Percentiles rank a stretch among this genome's conserved stretches.
Conservation (phyloP, 805 yeast species). For the Naumovozyma baii region DNA sequence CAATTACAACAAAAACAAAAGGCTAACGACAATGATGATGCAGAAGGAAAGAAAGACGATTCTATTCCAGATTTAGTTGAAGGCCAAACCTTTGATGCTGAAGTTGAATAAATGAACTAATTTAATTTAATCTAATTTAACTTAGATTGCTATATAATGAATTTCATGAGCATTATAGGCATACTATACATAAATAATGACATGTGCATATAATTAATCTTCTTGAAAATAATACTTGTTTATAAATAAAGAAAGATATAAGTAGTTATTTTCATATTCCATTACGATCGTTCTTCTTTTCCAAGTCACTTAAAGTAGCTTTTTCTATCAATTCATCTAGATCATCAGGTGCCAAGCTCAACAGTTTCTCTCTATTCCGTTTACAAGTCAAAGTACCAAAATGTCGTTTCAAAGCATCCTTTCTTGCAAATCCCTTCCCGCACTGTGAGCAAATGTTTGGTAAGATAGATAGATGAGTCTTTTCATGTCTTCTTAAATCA, state of each 20-base stretch:
- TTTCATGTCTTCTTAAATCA: slow-evolving; percentile 64
- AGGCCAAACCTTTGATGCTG: slow-evolving; percentile 30
- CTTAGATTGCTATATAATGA: neutral
- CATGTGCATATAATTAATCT: neutral
- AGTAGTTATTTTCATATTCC: too few relatives aligned
- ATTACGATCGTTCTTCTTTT: neutral
- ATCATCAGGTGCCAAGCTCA: slow-evolving; percentile 24
- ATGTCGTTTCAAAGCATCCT: slow-evolving; percentile 72
- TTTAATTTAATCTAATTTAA: neutral
- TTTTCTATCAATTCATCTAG: slow-evolving; percentile 19
- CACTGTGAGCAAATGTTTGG: slow-evolving; percentile 68
- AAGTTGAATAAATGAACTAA: slow-evolving; percentile 26
- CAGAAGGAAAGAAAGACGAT: slow-evolving; percentile 45
- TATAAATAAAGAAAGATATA: too few relatives aligned
- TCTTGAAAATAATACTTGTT: too few relatives aligned
- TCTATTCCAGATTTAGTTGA: slow-evolving; percentile 50
- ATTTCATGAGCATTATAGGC: neutral
- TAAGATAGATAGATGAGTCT: slow-evolving; percentile 57
- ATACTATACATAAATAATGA: too few relatives aligned
- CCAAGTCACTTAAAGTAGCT: slow-evolving; percentile 3
- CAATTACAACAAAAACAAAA: slow-evolving; percentile 61
- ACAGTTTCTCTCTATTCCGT: slow-evolving; percentile 50
- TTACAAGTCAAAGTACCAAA: slow-evolving; percentile 64
- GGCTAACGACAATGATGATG: slow-evolving; percentile 39
- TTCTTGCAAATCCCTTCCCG: slow-evolving; percentile 75